Percentiles rank a stretch among this genome's conserved stretches.
phyloP scores from a whole-genome alignment of 768 basidiomycete genomes.

The Pleurotus citrinopileatus region DNA sequence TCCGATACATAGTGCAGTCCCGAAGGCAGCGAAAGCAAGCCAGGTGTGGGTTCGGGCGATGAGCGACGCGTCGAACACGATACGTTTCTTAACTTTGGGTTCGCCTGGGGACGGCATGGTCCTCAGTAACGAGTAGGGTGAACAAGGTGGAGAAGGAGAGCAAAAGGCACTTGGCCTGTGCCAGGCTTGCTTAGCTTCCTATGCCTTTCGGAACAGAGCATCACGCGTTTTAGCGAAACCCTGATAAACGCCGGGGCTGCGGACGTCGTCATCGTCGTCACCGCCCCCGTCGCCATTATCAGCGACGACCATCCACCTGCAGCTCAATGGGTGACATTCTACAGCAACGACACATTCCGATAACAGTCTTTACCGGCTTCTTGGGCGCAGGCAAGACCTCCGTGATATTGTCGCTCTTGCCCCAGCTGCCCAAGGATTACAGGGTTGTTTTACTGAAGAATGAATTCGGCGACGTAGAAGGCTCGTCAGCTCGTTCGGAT shows the following conservation, averaged over 20 bases:
- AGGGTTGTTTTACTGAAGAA: slow-evolving; percentile 92
- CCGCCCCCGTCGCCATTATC: too few species aligned
- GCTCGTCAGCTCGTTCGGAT: slow-evolving; percentile 42
- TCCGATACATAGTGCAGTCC: slow-evolving; percentile 59
- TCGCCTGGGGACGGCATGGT: slow-evolving; percentile 3
- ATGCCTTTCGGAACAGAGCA: too few species aligned
- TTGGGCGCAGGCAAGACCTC: slow-evolving; percentile 81
- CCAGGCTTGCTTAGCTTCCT: too few species aligned
- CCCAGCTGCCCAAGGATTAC: slow-evolving; percentile 81
- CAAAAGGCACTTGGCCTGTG: too few species aligned
- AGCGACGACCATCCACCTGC: too few species aligned
- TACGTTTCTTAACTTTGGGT: not conserved
- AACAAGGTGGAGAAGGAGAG: too few species aligned
- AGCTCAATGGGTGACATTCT: not conserved
- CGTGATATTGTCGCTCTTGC: slow-evolving; percentile 79
- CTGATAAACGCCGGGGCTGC: too few species aligned
- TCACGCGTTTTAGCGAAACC: too few species aligned
- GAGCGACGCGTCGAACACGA: slow-evolving; percentile 44
- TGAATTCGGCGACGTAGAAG: slow-evolving; percentile 94
- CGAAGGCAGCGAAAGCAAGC: slow-evolving; percentile 65
- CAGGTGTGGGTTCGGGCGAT: slow-evolving; percentile 65
- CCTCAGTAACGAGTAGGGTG: too few species aligned
- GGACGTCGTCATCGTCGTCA: too few species aligned
- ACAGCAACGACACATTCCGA: slow-evolving; percentile 53
- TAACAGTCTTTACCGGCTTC: slow-evolving; percentile 96